phyloP scores from a whole-genome alignment of 1,284 basidiomycete genomes.

The Sphaerobolus stellatus region DNA sequence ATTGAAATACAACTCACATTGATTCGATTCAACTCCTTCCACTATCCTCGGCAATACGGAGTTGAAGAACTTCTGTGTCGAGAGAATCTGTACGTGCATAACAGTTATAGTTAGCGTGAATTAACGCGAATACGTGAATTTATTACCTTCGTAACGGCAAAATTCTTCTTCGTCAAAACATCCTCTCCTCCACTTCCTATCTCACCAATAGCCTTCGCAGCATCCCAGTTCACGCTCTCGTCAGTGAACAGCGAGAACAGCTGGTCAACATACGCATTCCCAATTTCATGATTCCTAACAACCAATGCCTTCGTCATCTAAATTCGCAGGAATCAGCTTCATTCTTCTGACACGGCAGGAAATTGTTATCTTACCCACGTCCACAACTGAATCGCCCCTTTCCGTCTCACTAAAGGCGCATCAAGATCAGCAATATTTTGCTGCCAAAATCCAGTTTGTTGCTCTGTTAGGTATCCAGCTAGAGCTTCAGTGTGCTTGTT shows the following conservation, averaged over 20 bases:
- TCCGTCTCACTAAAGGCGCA: conserved; percentile 41
- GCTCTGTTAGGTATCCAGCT: conserved; percentile 43
- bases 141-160: conserved; percentile 73
- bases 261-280: conserved; percentile 56
- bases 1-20: background rate
- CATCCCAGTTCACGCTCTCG: conserved; percentile 57
- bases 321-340: conserved; percentile 1
- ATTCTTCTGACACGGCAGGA: conserved; percentile 13
- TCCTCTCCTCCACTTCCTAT: conserved; percentile 56
- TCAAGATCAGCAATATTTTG: conserved; percentile 39
- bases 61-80: conserved; percentile 83
- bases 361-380: conserved; percentile 62
- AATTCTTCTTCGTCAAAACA: conserved; percentile 74
- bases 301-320: conserved; percentile 81
- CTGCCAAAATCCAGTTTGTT: conserved; percentile 48
- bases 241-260: conserved; percentile 73
- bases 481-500: conserved; percentile 73
- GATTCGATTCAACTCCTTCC: conserved; percentile 46
- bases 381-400: conserved; percentile 61
- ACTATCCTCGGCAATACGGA: conserved; percentile 75
- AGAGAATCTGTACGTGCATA: conserved; percentile 60
- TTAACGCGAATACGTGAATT: background rate
- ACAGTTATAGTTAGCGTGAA: background rate
- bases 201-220: conserved; percentile 70
- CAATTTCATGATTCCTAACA: conserved; percentile 64